Evolutionary conservation across 345 rosid species (phyloP), one percentile per base, ranked within the genome.

Genomic region (Citrus glauca): DNA sequence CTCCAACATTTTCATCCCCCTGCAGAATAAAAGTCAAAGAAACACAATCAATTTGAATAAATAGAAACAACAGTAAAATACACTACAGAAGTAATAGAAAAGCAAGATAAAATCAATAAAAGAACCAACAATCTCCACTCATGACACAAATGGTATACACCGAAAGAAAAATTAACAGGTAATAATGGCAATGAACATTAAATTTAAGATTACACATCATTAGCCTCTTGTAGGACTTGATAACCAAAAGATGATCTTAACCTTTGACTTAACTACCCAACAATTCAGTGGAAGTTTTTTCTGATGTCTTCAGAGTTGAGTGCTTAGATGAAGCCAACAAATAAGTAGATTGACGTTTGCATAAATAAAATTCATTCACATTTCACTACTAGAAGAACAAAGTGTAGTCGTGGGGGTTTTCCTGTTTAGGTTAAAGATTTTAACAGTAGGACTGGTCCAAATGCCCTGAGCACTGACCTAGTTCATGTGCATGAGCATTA

Each of bases 1-100:
- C 95, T 22, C 92, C 89, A 27, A 90, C 95, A 84, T 95, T 90
- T 86, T 95, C 97, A 81, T 85, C 93, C 40, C 95, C 98, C 97
- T 95, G 87, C 80, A 89, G 73, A 66, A 71, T 55, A 72, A 27
- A 74, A 74, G 64, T 24, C 32, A 77, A 73, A 70, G 30, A 59
- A 68, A 71, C 42, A 48, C 27, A 32, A 80, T 70, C 20, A 27
- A 77, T 69, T 22, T 35, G 48, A 50, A 80, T 22, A 9, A 74
- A 57, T 20, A 50, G 69, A 75, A 76, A 42, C 61, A 0, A 24
- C n/a, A 32, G 64, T 9, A 63, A 22, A 63, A 25, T 20, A 38
- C 16, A 38, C 37, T 59, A 32, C 76, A 69, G 13, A 60, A 66
- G 24, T 28, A 71, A 66, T 69, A 57, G 19, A 25, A 71, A 80